Evolutionary conservation across 257 asterid species (phyloP).

Genomic region (Schizonepeta tenuifolia): DNA sequence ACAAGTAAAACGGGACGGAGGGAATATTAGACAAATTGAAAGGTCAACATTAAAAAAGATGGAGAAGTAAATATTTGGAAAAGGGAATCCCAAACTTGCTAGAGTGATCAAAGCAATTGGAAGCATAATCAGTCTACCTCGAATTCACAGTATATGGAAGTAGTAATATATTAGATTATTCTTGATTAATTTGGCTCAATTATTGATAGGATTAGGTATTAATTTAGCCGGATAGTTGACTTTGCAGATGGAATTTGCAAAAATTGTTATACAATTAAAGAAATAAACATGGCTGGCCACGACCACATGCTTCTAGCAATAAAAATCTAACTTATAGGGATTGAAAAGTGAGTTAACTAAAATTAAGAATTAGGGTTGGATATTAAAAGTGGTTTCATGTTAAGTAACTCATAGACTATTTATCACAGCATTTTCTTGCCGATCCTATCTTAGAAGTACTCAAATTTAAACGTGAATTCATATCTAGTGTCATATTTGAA

Average conservation of each 20-base stretch:
- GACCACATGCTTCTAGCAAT: constrained; percentile 21
- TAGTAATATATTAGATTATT: constrained; percentile 14
- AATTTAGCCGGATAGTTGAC: constrained; percentile 30
- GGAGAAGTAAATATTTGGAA: too few species aligned
- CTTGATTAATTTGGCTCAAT: constrained; percentile 20
- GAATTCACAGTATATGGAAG: background rate
- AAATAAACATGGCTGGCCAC: background rate
- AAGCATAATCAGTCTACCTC: background rate
- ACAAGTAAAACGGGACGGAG: too few species aligned
- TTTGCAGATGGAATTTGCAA: constrained; percentile 19
- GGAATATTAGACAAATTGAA: background rate
- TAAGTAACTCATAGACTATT: background rate
- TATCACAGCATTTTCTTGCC: background rate
- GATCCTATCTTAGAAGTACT: too few species aligned
- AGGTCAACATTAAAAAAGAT: background rate
- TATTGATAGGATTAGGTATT: constrained; percentile 4
- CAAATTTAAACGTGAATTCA: too few species aligned
- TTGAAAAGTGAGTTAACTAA: background rate
- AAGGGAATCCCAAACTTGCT: background rate
- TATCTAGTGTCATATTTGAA: background rate
- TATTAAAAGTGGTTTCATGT: background rate
- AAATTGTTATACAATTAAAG: constrained; percentile 1
- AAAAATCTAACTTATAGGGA: constrained; percentile 17
- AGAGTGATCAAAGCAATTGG: background rate
- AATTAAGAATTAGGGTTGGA: constrained; percentile 9